phyloP scores from a whole-genome alignment of 495 filamentous ascomycete genomes.

The Podospora pseudoanserina region DNA sequence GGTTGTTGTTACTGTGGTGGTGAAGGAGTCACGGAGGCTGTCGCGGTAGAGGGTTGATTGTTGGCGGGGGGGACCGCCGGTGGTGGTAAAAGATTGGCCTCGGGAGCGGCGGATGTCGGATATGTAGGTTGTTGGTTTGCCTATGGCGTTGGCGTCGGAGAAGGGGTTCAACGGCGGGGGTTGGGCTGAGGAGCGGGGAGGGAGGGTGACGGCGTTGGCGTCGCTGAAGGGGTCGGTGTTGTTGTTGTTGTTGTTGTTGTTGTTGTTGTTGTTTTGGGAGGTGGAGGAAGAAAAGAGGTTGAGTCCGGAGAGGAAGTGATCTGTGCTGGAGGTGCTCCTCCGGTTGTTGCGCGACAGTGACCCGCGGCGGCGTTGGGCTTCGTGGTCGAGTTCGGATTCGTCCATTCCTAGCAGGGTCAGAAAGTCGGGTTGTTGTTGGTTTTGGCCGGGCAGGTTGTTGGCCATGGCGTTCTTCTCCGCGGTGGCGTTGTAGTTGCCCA shows the following conservation, averaged over 20 bases:
- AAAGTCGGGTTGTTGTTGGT: conserved; percentile 36
- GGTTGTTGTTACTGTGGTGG: conserved; percentile 8
- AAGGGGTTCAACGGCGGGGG: conserved; percentile 44
- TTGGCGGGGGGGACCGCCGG: conserved; percentile 1
- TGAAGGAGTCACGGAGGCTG: conserved; percentile 25
- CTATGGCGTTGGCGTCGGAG: conserved; percentile 38
- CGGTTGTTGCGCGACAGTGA: conserved; percentile 28
- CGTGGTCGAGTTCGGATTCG: conserved; percentile 34
- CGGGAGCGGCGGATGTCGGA: conserved; percentile 44
- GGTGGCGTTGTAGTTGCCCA: conserved; percentile 12
- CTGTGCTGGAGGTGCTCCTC: conserved; percentile 27
- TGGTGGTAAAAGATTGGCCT: conserved; percentile 26
- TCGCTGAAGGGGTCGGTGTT: conserved; percentile 38
- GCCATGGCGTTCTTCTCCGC: conserved; percentile 22
- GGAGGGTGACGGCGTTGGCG: conserved; percentile 33
- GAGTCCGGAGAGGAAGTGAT: conserved; percentile 40
- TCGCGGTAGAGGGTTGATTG: conserved; percentile 31
- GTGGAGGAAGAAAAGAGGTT: conserved; percentile 32
- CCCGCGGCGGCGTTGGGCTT: conserved; percentile 29
- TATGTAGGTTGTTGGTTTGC: conserved; percentile 39
- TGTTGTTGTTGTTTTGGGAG: too few relatives aligned
- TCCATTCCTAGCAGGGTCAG: conserved; percentile 39
- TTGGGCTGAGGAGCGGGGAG: conserved; percentile 35
- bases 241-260: conserved; percentile 14
- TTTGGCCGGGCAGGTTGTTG: background rate